Conservation (phyloP, 495 filamentous ascomycete species). For the Talaromyces stipitatus region DNA sequence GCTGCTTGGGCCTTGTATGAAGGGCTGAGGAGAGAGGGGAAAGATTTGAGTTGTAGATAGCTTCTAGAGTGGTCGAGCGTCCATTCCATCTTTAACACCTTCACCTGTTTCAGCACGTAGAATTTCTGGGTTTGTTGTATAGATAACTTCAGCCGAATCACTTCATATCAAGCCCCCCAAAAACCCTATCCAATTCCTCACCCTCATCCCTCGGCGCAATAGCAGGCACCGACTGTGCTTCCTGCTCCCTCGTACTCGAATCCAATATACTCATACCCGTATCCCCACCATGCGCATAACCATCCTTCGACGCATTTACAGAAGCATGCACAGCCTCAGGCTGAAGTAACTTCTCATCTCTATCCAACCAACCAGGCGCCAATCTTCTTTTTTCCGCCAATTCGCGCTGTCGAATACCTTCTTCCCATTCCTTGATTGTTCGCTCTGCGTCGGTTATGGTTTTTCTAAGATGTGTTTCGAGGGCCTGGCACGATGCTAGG, state of each 20-base stretch:
- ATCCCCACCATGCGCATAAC: not conserved
- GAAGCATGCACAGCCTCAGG: constrained; percentile 34
- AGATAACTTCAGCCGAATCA: no score
- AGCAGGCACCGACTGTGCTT: constrained; percentile 30
- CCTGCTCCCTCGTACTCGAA: constrained; percentile 32
- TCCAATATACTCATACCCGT: constrained; percentile 33
- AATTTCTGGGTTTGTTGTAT: not conserved
- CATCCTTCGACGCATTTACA: not conserved
- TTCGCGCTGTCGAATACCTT: constrained; percentile 63
- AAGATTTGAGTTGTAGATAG: constrained; percentile 36
- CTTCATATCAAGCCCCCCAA: constrained; percentile 60
- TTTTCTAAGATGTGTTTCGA: constrained; percentile 65
- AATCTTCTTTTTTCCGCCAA: constrained; percentile 86
- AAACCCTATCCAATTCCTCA: constrained; percentile 80
- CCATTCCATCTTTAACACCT: no score
- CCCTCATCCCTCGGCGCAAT: constrained; percentile 53
- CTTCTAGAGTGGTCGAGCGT: no score
- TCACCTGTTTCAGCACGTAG: no score
- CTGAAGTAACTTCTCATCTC: constrained; percentile 74
- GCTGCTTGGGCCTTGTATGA: constrained; percentile 71
- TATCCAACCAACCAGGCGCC: constrained; percentile 92
- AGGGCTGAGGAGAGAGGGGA: constrained; percentile 59
- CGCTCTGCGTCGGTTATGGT: constrained; percentile 54
- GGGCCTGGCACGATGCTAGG: constrained; percentile 65
- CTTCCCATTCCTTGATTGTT: constrained; percentile 62